A percentile compares a stretch with the other conserved stretches of the same genome.
phyloP scores from a whole-genome alignment of 352 stramenopile species.

The Phytophthora capsici region DNA sequence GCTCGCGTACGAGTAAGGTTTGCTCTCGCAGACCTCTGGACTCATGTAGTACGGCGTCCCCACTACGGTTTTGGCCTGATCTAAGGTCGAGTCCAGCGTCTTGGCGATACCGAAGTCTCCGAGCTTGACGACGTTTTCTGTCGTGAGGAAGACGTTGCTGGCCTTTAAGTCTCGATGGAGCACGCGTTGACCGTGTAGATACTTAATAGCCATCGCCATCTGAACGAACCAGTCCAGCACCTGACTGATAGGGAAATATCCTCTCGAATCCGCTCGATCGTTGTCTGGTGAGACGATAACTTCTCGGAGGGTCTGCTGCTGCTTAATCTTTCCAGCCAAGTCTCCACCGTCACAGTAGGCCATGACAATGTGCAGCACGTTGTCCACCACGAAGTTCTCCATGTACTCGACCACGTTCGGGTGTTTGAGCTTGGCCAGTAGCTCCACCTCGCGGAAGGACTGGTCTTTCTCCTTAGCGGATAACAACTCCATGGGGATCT shows the following conservation, averaged over 20 bases:
- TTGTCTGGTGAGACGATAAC: conserved; percentile 20
- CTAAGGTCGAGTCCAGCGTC: conserved; percentile 81
- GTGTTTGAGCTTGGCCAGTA: conserved; percentile 91
- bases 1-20: conserved; percentile 92
- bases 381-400: conserved; percentile 85
- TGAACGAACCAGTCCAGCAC: conserved; percentile 93
- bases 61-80: conserved; percentile 90
- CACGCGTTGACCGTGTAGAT: conserved; percentile 92
- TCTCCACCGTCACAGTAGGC: conserved; percentile 95
- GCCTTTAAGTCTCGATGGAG: conserved; percentile 96
- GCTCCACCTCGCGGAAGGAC: conserved; percentile 86
- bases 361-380: conserved; percentile 95
- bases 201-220: conserved; percentile 94
- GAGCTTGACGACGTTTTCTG: conserved; percentile 89
- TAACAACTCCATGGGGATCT: conserved; percentile 88
- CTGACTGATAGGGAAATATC: conserved; percentile 66
- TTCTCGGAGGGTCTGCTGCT: conserved; percentile 48
- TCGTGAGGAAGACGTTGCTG: conserved; percentile 93
- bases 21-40: conserved; percentile 93
- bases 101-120: conserved; percentile 95
- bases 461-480: conserved; percentile 80
- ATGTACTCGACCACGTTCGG: conserved; percentile 96
- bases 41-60: conserved; percentile 96
- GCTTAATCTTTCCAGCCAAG: conserved; percentile 67
- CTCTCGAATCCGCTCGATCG: conserved; percentile 23